Conservation (phyloP, 352 stramenopile species). For the Phytophthora sp. region DNA sequence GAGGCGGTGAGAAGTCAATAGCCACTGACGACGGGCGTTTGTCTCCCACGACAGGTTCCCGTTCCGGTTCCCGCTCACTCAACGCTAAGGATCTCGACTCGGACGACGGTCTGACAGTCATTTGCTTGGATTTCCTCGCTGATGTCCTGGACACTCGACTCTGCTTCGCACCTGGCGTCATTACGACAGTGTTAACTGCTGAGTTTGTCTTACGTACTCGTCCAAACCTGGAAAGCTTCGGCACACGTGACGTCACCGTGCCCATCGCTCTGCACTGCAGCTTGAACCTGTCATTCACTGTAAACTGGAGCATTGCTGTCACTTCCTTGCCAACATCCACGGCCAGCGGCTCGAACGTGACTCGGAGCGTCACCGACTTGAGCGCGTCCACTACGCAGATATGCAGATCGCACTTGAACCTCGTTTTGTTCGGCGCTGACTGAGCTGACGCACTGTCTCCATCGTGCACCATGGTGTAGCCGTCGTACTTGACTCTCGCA, state of each 20-base stretch:
- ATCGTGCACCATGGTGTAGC: slow-evolving; percentile 47
- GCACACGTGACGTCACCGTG: slow-evolving; percentile 26
- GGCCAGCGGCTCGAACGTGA: slow-evolving; percentile 65
- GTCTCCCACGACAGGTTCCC: slow-evolving; percentile 27
- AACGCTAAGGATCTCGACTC: slow-evolving; percentile 11
- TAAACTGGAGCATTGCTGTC: slow-evolving; percentile 57
- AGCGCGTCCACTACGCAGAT: slow-evolving; percentile 71
- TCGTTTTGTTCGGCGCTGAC: slow-evolving; percentile 24
- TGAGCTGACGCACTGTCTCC: slow-evolving; percentile 2
- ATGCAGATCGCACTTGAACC: slow-evolving; percentile 79
- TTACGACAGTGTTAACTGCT: slow-evolving; percentile 5
- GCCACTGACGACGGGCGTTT: slow-evolving; percentile 47
- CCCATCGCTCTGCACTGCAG: slow-evolving; percentile 59
- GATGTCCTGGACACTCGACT: slow-evolving; percentile 8
- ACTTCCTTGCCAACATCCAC: slow-evolving; percentile 52
- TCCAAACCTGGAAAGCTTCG: slow-evolving; percentile 36
- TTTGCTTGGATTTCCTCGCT: no score
- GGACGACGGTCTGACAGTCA: slow-evolving; percentile 5
- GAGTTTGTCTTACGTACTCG: slow-evolving; percentile 4
- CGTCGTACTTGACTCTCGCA: slow-evolving; percentile 74
- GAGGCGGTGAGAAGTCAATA: slow-evolving; percentile 53
- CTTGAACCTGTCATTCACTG: slow-evolving; percentile 65
- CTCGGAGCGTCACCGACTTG: slow-evolving; percentile 54
- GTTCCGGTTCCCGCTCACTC: slow-evolving; percentile 18
- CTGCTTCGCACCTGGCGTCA: slow-evolving; percentile 10